Base-by-base conservation (phyloP, 2,329 filamentous ascomycete genomes). In the Pseudogymnoascus sp. region DNA sequence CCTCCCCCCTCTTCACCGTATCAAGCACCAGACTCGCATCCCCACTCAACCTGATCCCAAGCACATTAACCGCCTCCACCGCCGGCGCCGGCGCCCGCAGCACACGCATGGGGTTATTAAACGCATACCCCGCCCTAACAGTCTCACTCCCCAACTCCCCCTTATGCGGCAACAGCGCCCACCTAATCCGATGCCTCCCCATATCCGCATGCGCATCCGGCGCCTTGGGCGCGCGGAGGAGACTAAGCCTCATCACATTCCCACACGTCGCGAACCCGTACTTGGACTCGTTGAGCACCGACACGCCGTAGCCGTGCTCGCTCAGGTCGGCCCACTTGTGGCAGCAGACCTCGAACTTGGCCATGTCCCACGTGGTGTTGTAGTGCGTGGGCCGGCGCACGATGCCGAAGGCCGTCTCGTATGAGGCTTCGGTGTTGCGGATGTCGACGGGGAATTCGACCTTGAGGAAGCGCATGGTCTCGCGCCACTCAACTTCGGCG, bases 331-430 rank as follows among this genome's bases (percentile, higher is more conserved):
- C 93, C 80, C 91, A 97, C 74, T 93, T 93, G 79, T 97, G 93
- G 74, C 90, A 93, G 81, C 92, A 96, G 61, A 97, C 93, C 78
- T 97, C 93, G 70, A 97, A 97, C 72, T 96, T 96, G 72, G 93
- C 93, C 92, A 96, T 96, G 73, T 96, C 92, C 92, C 92, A 96
- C 69, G 81, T 89, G 2, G 95, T 99, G 78, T 99, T 99, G 83
- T 97, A 97, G 78, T 99, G 95, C 0, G 95, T 99, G 2, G 95
- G 93, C 31, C 95, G 85, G 69, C 86, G 86, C 67, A 95, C 87
- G 69, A 97, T 86, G 69, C 93, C 93, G 72, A 91, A 97, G 71
- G 96, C 93, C 7, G 91, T 96, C 76, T 99, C 95, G 75, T 99
- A 99, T 11, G 87, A 90, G 33, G 95, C 95, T 76, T 97, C 92